A percentile compares a stretch with the other conserved stretches of the same genome.
Conservation (phyloP, 2,329 filamentous ascomycete species). For the Sarocladium brachiariae region DNA sequence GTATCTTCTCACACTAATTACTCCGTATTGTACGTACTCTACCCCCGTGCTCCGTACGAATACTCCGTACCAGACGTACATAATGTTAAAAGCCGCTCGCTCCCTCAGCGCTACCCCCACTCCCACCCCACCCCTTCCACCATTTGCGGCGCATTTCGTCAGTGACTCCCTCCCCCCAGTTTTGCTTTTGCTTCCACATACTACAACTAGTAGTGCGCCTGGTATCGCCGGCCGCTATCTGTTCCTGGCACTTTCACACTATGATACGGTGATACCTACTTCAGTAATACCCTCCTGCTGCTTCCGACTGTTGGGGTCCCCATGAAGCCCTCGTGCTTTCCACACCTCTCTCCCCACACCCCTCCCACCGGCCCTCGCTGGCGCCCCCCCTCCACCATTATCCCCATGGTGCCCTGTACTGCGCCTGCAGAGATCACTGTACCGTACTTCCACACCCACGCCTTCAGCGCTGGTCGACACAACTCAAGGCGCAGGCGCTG, state of each 20-base stretch:
- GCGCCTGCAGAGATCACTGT: constrained; percentile 1
- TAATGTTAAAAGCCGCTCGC: too few relatives aligned
- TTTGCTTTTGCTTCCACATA: neutral
- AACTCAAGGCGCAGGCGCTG: constrained; percentile 6
- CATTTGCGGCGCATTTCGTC: neutral
- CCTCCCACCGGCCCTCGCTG: neutral
- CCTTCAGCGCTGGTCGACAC: neutral
- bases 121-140: neutral
- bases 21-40: too few relatives aligned
- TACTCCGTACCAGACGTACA: too few relatives aligned
- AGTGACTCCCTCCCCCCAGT: neutral
- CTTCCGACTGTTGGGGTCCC: neutral
- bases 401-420: constrained; percentile 7
- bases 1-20: too few relatives aligned
- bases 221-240: neutral
- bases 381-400: neutral
- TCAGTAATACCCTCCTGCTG: too few relatives aligned
- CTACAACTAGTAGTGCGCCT: neutral
- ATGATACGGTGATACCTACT: neutral
- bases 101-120: neutral
- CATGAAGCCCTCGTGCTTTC: neutral
- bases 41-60: too few relatives aligned
- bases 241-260: constrained; percentile 1
- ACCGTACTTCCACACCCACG: constrained; percentile 6
- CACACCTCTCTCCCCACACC: neutral